phyloP scores from a whole-genome alignment of 2,329 filamentous ascomycete species.

The Calonectria honghensis region DNA sequence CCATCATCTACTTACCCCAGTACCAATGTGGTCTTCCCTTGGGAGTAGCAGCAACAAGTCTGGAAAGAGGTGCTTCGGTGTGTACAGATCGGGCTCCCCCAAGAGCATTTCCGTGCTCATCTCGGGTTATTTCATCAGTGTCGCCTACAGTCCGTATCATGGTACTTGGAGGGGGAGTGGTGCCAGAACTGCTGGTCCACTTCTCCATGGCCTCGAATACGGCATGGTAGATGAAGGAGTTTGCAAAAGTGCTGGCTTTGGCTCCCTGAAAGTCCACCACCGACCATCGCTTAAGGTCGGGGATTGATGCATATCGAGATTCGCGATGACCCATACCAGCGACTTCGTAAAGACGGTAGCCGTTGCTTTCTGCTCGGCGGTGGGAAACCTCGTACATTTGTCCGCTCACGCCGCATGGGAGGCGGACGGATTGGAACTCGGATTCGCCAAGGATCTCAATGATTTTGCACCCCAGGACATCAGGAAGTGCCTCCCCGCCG shows the following conservation, averaged over 20 bases:
- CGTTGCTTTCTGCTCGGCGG: slow-evolving; percentile 40
- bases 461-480: slow-evolving; percentile 38
- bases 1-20: slow-evolving; percentile 28
- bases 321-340: slow-evolving; percentile 46
- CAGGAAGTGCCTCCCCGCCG: slow-evolving; percentile 41
- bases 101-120: slow-evolving; percentile 45
- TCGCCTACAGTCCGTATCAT: slow-evolving; percentile 30
- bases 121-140: slow-evolving; percentile 42
- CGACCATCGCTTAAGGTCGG: slow-evolving; percentile 38
- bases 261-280: slow-evolving; percentile 41
- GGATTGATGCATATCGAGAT: slow-evolving; percentile 40
- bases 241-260: slow-evolving; percentile 44
- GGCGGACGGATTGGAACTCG: slow-evolving; percentile 44
- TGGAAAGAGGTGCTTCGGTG: slow-evolving; percentile 39
- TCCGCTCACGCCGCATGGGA: slow-evolving; percentile 43
- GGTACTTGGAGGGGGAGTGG: slow-evolving; percentile 31
- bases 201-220: slow-evolving; percentile 44
- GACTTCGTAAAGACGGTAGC: slow-evolving; percentile 43
- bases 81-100: slow-evolving; percentile 45
- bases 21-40: slow-evolving; percentile 48
- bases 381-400: slow-evolving; percentile 41
- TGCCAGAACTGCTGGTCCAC: slow-evolving; percentile 32
- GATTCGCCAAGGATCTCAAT: slow-evolving; percentile 45
- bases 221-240: slow-evolving; percentile 48
- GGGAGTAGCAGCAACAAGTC: slow-evolving; percentile 46